Base-by-base conservation (phyloP, 495 filamentous ascomycete species). In the Halenospora varia region DNA sequence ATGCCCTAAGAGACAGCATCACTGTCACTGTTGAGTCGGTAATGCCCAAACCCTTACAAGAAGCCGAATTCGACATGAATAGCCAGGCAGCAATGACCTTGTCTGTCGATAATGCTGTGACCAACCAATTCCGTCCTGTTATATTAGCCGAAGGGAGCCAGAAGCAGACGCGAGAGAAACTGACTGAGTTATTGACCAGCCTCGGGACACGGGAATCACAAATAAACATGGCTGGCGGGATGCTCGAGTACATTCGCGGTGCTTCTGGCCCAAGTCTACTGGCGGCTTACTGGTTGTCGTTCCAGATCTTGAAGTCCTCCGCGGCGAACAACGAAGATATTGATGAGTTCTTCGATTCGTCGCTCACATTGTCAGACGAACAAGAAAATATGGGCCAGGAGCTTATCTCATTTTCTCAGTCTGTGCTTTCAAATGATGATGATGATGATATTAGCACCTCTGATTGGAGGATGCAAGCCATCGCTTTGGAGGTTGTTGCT, bases 261-360 rank as follows among this genome's bases (percentile, higher is more conserved):
- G 74, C 76, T 10, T 73, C 78, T 10, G 82, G 82, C 3, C 68
- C 77, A 17, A 75, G 80, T 10, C 75, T 81, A 44, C 61, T 94
- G 29, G 82, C 90, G 15, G 85, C 84, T 11, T 84, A 92, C 64
- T 98, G 95, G 95, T 75, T 97, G 10, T 78, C 87, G 0, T 80
- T 91, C 53, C 83, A 87, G 42, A 75, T 94, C 8, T 70, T 95
- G 35, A 82, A 82, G 62, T 69, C 80, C 22, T 71, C 78, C 3
- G 72, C 78, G 20, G 59, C 70, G 3, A 71, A 75, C 0, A 69
- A 74, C n/a, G 67, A 77, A 47, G 75, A 77, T 40, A 68, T 89
- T 2, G 88, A 90, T 42, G 82, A 87, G 25, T 86, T 93, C 57
- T 73, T 96, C 11, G 69, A 77, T 60, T 57, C 75, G 4, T 77